phyloP scores from a whole-genome alignment of 73 alveolate species.

The Symbiodinium natans region DNA sequence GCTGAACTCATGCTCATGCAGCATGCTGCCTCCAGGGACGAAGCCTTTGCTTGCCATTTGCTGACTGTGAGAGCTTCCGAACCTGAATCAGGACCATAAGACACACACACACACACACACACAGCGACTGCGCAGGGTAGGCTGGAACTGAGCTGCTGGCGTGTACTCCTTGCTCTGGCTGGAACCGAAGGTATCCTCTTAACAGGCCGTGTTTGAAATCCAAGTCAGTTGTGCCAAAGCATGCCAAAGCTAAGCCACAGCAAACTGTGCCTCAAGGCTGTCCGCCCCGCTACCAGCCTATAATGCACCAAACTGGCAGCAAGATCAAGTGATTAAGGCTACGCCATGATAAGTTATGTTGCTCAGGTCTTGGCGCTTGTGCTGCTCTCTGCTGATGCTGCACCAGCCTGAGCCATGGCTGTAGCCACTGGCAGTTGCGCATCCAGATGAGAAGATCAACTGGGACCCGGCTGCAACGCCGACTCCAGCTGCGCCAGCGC shows the following conservation, averaged over 20 bases:
- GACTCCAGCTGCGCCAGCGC: not conserved
- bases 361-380: not conserved
- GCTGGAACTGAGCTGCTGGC: not conserved
- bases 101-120: not conserved
- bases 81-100: not conserved
- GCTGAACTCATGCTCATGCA: not conserved
- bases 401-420: not conserved
- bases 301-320: too few relatives aligned
- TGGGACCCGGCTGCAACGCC: not conserved
- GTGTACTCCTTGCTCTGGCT: constrained; percentile 81
- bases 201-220: not conserved
- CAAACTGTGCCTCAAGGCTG: constrained; percentile 2
- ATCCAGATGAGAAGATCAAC: not conserved
- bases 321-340: too few relatives aligned
- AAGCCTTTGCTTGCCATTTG: not conserved
- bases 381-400: not conserved
- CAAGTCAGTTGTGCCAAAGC: not conserved
- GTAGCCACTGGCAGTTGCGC: not conserved
- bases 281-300: constrained; percentile 73
- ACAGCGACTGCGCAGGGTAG: not conserved
- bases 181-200: constrained; percentile 49
- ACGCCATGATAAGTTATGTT: too few relatives aligned
- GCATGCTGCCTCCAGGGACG: not conserved
- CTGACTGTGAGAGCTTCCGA: constrained; percentile 52
- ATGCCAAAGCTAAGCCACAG: not conserved